A percentile compares a stretch with the other conserved stretches of the same genome.
These are phyloP conservation scores for Tolypocladium album DNA, from an alignment of 2,329 filamentous ascomycete species.

Conservation along the genomic window DNA sequence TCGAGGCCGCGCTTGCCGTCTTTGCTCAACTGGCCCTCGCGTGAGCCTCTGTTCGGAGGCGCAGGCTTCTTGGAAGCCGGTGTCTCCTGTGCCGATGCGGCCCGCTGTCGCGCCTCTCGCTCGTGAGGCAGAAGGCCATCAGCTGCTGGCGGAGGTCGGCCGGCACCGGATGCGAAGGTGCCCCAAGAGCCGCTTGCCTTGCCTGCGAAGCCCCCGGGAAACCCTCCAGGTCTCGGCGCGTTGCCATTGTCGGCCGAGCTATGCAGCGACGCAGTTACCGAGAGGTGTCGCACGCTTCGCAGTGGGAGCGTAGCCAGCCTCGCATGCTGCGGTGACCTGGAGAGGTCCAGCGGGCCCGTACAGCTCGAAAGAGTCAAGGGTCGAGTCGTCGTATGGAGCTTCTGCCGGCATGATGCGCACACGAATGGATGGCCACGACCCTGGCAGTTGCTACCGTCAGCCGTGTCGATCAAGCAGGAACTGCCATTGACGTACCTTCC, in stretches of 20 bases:
- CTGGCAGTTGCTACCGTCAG: slow-evolving; percentile 9
- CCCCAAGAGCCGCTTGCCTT: slow-evolving; percentile 9
- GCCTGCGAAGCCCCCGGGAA: slow-evolving; percentile 13
- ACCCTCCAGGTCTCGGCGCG: slow-evolving; percentile 9
- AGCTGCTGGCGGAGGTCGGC: not conserved
- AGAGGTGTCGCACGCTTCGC: slow-evolving; percentile 12
- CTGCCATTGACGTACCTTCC: slow-evolving; percentile 21
- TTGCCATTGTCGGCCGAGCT: slow-evolving; percentile 9
- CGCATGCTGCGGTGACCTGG: not conserved
- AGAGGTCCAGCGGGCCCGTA: not conserved
- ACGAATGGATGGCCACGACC: slow-evolving; percentile 27
- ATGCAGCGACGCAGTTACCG: slow-evolving; percentile 13
- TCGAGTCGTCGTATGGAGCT: slow-evolving; percentile 11
- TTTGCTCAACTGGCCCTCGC: not conserved
- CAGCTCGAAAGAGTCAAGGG: not conserved
- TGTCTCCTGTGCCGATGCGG: slow-evolving; percentile 3
- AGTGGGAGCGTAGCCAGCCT: slow-evolving; percentile 1
- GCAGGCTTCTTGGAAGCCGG: not conserved
- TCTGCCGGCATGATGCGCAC: slow-evolving; percentile 27
- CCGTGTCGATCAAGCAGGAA: not conserved
- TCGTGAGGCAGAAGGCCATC: slow-evolving; percentile 27
- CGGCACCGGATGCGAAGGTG: slow-evolving; percentile 7
- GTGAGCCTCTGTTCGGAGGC: not conserved
- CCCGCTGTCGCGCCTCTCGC: slow-evolving; percentile 20
- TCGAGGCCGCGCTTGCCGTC: not conserved